A percentile compares a stretch with the other conserved stretches of the same genome.
These are phyloP conservation scores for Diaporthe vaccinii DNA, from an alignment of 2,329 filamentous ascomycete species.

Conservation along the genomic window DNA sequence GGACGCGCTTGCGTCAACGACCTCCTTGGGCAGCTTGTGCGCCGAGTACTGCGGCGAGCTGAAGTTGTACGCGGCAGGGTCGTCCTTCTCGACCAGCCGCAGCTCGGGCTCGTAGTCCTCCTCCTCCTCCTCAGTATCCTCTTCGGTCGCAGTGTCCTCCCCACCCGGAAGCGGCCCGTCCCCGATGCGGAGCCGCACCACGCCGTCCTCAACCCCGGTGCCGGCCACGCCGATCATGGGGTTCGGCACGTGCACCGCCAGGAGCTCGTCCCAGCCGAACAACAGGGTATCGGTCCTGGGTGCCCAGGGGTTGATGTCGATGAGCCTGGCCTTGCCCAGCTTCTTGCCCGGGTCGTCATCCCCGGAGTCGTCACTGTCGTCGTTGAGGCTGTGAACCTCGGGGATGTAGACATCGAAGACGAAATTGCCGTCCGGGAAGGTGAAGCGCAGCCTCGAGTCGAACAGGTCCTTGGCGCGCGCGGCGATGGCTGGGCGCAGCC, in stretches of 20 bases:
- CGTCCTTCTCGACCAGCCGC: constrained; percentile 83
- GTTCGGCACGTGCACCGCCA: constrained; percentile 75
- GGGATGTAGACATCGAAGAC: constrained; percentile 95
- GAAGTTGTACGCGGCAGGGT: constrained; percentile 91
- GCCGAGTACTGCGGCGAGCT: constrained; percentile 90
- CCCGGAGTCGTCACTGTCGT: constrained; percentile 53
- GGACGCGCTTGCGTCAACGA: constrained; percentile 78
- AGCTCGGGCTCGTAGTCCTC: constrained; percentile 81
- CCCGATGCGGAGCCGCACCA: constrained; percentile 40
- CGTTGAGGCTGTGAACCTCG: constrained; percentile 58
- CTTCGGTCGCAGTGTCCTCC: constrained; percentile 50
- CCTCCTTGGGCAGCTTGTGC: constrained; percentile 94
- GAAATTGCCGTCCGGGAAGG: constrained; percentile 87
- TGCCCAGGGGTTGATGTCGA: constrained; percentile 98
- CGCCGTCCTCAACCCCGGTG: constrained; percentile 49
- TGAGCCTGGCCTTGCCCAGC: constrained; percentile 82
- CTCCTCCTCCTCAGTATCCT: constrained; percentile 52
- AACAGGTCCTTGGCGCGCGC: constrained; percentile 84
- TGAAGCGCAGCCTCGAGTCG: constrained; percentile 76
- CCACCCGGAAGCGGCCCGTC: constrained; percentile 50
- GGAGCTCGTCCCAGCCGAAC: constrained; percentile 90
- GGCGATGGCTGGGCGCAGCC: constrained; percentile 74
- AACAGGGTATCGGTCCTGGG: constrained; percentile 88
- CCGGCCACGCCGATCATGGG: constrained; percentile 66
- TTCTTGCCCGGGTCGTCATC: constrained; percentile 63